Evolutionary conservation across 108 stramenopile species (phyloP).

Genomic region (Cyclotella atomus): DNA sequence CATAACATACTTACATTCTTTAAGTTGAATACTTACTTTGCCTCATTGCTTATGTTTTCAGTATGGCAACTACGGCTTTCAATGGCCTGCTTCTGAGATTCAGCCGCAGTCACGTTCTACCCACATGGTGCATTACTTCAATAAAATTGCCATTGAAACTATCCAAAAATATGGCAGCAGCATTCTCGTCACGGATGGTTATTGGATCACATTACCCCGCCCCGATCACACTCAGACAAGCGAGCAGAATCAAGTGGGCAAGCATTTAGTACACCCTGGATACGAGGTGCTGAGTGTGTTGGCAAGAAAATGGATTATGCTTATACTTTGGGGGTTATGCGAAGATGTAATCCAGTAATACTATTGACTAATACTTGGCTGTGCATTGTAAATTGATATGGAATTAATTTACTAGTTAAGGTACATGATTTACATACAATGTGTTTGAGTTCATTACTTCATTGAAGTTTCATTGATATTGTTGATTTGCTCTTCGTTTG

Average conservation of each 20-base stretch:
- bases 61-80: conserved; percentile 79
- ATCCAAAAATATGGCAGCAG: conserved; percentile 30
- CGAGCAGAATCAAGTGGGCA: conserved; percentile 58
- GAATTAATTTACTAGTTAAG: neutral
- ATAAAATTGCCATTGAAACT: conserved; percentile 60
- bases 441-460: neutral
- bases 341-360: neutral
- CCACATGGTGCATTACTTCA: conserved; percentile 59
- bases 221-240: conserved; percentile 78
- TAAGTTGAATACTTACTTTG: neutral
- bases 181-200: conserved; percentile 68
- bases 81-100: conserved; percentile 53
- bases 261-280: conserved; percentile 82
- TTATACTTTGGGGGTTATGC: conserved; percentile 49
- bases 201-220: conserved; percentile 73
- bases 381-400: no score
- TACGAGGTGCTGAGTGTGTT: conserved; percentile 69
- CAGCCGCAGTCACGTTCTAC: conserved; percentile 67
- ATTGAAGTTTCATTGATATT: conserved; percentile 8
- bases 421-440: neutral
- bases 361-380: neutral
- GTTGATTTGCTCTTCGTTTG: neutral
- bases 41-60: conserved; percentile 6
- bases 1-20: neutral
- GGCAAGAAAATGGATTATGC: conserved; percentile 62